A percentile compares a stretch with the other conserved stretches of the same genome.
phyloP scores from a whole-genome alignment of 2,329 filamentous ascomycete species.

The Metarhizium guizhouense region DNA sequence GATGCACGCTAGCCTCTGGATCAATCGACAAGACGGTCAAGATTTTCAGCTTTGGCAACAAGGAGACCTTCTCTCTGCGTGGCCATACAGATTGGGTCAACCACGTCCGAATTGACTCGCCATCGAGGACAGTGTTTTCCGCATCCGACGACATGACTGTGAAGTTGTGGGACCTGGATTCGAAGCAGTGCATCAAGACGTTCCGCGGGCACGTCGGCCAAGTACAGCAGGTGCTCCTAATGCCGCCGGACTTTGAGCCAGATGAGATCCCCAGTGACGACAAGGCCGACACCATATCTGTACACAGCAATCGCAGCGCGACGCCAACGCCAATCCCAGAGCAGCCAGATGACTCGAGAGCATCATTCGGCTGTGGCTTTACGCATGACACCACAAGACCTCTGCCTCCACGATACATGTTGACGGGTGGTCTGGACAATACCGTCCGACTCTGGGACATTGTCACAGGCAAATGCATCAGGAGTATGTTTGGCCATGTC shows the following conservation, averaged over 20 bases:
- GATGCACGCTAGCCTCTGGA: constrained; percentile 75
- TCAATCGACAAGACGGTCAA: constrained; percentile 86
- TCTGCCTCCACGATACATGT: constrained; percentile 79
- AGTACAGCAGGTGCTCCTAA: constrained; percentile 80
- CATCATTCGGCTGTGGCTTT: constrained; percentile 54
- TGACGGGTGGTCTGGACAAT: constrained; percentile 84
- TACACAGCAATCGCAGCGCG: constrained; percentile 37
- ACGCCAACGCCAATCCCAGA: constrained; percentile 26
- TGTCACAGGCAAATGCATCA: constrained; percentile 68
- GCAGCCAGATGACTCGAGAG: constrained; percentile 35
- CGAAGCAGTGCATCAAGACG: constrained; percentile 62
- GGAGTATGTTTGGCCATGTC: constrained; percentile 92
- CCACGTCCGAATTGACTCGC: constrained; percentile 76
- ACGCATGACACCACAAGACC: constrained; percentile 52
- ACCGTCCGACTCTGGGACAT: constrained; percentile 93
- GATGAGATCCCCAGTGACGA: constrained; percentile 51
- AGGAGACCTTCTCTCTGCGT: constrained; percentile 67
- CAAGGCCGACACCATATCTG: constrained; percentile 45
- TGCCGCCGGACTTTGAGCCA: constrained; percentile 83
- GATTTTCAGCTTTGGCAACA: constrained; percentile 85
- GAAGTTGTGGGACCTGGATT: constrained; percentile 88
- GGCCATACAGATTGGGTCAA: constrained; percentile 96
- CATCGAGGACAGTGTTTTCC: constrained; percentile 79
- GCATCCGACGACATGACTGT: constrained; percentile 90
- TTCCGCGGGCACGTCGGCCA: constrained; percentile 91